These are phyloP conservation scores for Blakeslea trispora DNA, from an alignment of 371 early-diverging fungal genomes.

Conservation along the genomic window DNA sequence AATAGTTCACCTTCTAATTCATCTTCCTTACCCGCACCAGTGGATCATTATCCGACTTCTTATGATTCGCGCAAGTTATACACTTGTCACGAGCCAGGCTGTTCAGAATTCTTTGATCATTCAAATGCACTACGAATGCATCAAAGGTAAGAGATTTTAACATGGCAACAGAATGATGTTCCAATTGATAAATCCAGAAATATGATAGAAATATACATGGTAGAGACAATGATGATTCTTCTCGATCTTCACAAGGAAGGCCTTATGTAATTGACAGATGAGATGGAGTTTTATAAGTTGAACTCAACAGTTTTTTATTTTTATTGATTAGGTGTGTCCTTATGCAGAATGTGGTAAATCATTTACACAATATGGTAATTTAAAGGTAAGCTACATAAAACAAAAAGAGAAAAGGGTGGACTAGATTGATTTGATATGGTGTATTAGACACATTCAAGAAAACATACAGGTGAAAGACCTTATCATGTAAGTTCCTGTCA, in stretches of 20 bases:
- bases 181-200: neutral
- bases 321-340: conserved; percentile 23
- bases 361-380: conserved; percentile 64
- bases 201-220: conserved; percentile 19
- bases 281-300: too few species aligned
- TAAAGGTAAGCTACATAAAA: too few species aligned
- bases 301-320: too few species aligned
- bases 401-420: too few species aligned
- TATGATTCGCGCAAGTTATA: conserved; percentile 26
- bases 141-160: conserved; percentile 20
- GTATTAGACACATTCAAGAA: conserved; percentile 66
- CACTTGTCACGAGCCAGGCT: conserved; percentile 21
- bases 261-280: conserved; percentile 33
- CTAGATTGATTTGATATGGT: too few species aligned
- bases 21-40: neutral
- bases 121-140: conserved; percentile 19
- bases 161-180: neutral
- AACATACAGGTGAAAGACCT: conserved; percentile 71
- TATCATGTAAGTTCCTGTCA: conserved; percentile 52
- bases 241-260: conserved; percentile 16
- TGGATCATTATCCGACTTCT: conserved; percentile 4
- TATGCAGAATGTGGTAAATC: conserved; percentile 48
- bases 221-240: conserved; percentile 4
- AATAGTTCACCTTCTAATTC: too few species aligned
- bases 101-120: conserved; percentile 24